phyloP scores from a whole-genome alignment of 345 rosid species.

The Melastoma malabathricum region DNA sequence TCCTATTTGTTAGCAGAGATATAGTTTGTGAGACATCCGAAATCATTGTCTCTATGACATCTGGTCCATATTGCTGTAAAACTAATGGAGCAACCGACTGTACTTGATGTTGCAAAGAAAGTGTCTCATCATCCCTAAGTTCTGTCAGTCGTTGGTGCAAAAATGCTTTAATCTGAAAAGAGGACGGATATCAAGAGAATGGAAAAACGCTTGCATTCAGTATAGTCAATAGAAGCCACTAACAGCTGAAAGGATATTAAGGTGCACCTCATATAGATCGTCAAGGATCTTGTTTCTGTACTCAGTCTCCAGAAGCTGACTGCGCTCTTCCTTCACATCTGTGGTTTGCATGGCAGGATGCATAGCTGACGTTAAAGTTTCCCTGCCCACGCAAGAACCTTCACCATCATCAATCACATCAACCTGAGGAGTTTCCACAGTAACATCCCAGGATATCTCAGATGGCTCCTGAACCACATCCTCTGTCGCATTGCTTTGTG shows the following conservation, averaged over 20 bases:
- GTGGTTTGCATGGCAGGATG: constrained; percentile 22
- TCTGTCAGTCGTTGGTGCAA: constrained; percentile 64
- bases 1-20: constrained; percentile 67
- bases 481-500: constrained; percentile 20
- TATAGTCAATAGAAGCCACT: not conserved
- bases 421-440: constrained; percentile 79
- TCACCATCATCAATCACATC: constrained; percentile 42
- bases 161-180: constrained; percentile 69
- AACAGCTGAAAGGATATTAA: too few species aligned
- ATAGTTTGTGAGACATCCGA: constrained; percentile 50
- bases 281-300: constrained; percentile 86
- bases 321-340: constrained; percentile 40
- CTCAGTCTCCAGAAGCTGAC: constrained; percentile 80
- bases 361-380: constrained; percentile 21
- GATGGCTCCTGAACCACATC: constrained; percentile 29
- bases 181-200: constrained; percentile 1
- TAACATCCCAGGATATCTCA: constrained; percentile 81
- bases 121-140: constrained; percentile 56
- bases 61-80: constrained; percentile 75
- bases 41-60: constrained; percentile 61
- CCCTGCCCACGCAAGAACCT: constrained; percentile 20
- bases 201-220: not conserved
- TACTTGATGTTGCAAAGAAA: constrained; percentile 84
- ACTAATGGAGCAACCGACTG: constrained; percentile 87
- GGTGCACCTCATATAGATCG: constrained; percentile 70